Base-by-base conservation (phyloP, 1,139 yeast genomes). In the Debaryomyces singareniensis region DNA sequence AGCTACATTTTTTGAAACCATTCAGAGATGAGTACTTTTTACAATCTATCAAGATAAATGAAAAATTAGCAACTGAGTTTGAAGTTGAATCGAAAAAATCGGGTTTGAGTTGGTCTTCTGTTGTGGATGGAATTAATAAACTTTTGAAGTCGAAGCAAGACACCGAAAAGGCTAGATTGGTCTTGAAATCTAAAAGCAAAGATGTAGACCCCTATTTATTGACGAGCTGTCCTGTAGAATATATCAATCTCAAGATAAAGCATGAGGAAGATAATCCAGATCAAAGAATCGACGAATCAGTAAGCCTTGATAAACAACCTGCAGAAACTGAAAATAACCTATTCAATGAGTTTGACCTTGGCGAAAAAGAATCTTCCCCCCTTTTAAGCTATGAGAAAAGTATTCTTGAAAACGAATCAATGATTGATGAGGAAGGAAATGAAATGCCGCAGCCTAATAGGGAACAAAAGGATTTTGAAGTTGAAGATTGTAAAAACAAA, bases 161-260 rank as follows among this genome's bases (percentile, higher is more conserved):
- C 42, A 50, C 63, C 21, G 47, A 49, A 2, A 54, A 58, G 29
- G 34, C 56, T 1, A 64, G 57, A 32, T 62, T 55, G 4, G 38
- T 56, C 1, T 47, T 62, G 9, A 60, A 59, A 32, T 57, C 61
- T 6, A 63, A 58, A 30, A 36, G 58, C 6, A 65, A 55, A 37
- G 43, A 51, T 26, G 42, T 58, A 21, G 85, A 79, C 38, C 69
- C 72, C 0, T 78, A 79, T 40, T 45, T 58, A 13, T 56, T 74
- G 16, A 58, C 73, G 0, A 71, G 68, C 23, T 56, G 52, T 5
- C 68, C 78, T 0, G 51, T 74, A 3, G 80, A 75, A 33, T n/a
- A n/a, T n/a, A n/a, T n/a, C n/a, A n/a, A n/a, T n/a, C n/a, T n/a
- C n/a, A n/a, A n/a, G n/a, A n/a, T n/a, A n/a, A n/a, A n/a, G n/a